Base-by-base conservation (phyloP, 495 filamentous ascomycete genomes). In the Xylaria venustula region DNA sequence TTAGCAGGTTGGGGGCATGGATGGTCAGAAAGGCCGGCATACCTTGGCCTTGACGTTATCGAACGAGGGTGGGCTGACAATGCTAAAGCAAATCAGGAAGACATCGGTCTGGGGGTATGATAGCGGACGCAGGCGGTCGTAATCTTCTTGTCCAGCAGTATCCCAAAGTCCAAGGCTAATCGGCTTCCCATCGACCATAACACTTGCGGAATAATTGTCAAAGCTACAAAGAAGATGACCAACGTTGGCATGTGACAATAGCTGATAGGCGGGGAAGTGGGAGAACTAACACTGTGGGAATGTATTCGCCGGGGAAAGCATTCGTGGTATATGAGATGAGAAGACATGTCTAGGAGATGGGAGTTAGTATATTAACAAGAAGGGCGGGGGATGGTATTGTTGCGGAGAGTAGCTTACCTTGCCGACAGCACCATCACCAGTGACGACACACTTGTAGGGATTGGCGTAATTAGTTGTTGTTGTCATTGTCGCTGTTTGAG, bases 301-400 rank as follows among this genome's bases (percentile, higher is more conserved):
- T 97, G 72, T 98, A 98, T 81, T 98, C 94, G 65, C 94, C 94
- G 15, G 94, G 94, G 75, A 98, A 98, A 41, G 94, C 94, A 82
- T 98, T 98, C 50, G 94, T 98, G 40, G 94, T 98, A 75, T 98
- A 98, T 19, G 94, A 98, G 71, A 98, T 98, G 65, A 98, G 88
- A 58, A 98, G 89, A 81, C 94, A 98, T 81, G 94, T 98, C 95
- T 98, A 68, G n/a, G 55, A 50, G 30, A 46, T 49, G 67, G n/a
- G 54, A 20, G 67, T 79, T 67, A 79, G 73, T 58, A 28, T 51
- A 34, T 51, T 52, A 62, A 59, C 44, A 54, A 58, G 26, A 26
- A 40, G 7, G 7, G 14, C 3, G 6, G 8, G 57, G 23, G 64
- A 34, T 34, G 37, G 60, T 45, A 47, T 20, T 17, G 41, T 26